Conservation (phyloP, 2,329 filamentous ascomycete species). For the Graphiopsis chlorocephala region DNA sequence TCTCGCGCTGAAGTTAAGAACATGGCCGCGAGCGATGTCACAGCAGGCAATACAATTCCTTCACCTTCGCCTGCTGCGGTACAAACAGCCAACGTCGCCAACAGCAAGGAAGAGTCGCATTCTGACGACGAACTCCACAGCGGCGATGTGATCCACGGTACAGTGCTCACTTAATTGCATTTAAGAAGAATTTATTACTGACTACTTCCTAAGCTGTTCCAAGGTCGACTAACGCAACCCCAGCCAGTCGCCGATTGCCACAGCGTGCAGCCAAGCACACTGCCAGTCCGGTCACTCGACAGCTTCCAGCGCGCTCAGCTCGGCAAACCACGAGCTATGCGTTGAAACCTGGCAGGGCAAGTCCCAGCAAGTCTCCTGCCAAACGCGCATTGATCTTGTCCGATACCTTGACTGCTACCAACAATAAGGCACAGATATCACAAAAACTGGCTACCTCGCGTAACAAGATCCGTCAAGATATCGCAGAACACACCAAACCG, state of each 20-base stretch:
- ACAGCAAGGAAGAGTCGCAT: slow-evolving; percentile 25
- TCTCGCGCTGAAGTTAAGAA: neutral
- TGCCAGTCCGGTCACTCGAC: slow-evolving; percentile 15
- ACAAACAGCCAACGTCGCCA: slow-evolving; percentile 13
- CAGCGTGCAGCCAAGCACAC: neutral
- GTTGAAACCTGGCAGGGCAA: neutral
- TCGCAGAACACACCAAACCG: slow-evolving; percentile 41
- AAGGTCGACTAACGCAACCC: neutral
- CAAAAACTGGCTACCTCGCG: slow-evolving; percentile 40
- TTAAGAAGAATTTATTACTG: neutral
- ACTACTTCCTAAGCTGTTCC: neutral
- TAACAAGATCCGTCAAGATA: slow-evolving; percentile 40
- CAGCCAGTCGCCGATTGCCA: neutral
- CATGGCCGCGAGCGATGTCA: neutral
- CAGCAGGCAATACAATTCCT: neutral
- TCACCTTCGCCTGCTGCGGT: neutral
- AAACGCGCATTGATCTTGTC: neutral
- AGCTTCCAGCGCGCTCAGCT: slow-evolving; percentile 29
- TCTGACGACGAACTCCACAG: slow-evolving; percentile 24
- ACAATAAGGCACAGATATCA: neutral
- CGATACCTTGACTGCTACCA: neutral
- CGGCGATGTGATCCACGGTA: slow-evolving; percentile 24
- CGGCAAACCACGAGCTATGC: slow-evolving; percentile 27
- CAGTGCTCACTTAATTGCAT: neutral
- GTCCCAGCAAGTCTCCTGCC: slow-evolving; percentile 13